Percentiles rank a stretch among this genome's conserved stretches.
Evolutionary conservation across 2,329 filamentous ascomycete species (phyloP).

Genomic region (Microascus cirrosus): DNA sequence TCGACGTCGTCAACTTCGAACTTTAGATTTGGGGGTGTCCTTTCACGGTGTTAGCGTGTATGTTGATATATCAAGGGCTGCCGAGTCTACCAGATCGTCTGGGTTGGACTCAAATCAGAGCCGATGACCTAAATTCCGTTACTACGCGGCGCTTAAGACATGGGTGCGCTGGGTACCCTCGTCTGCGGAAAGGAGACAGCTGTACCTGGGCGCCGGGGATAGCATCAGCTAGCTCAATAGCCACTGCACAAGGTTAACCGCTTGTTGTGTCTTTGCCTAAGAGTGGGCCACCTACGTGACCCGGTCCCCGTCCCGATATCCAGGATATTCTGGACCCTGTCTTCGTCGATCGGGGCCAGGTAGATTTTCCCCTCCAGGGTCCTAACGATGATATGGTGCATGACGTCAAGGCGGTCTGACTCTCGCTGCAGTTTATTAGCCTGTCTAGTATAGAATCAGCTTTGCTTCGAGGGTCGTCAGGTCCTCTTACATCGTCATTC

Average conservation of each 20-base stretch:
- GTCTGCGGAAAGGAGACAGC: not conserved
- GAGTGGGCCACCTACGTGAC: slow-evolving; percentile 7
- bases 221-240: slow-evolving; percentile 28
- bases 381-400: slow-evolving; percentile 38
- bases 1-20: slow-evolving; percentile 17
- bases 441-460: not conserved
- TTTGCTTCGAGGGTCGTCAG: not conserved
- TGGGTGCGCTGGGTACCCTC: not conserved
- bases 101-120: slow-evolving; percentile 14
- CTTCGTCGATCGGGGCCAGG: slow-evolving; percentile 7
- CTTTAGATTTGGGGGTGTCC: slow-evolving; percentile 13
- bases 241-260: slow-evolving; percentile 14
- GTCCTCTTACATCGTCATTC: not conserved
- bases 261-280: not conserved
- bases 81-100: slow-evolving; percentile 9
- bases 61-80: not conserved
- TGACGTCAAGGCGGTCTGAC: slow-evolving; percentile 39
- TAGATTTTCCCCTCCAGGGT: slow-evolving; percentile 29
- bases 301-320: slow-evolving; percentile 15
- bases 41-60: slow-evolving; percentile 9
- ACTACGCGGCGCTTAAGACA: not conserved
- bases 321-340: slow-evolving; percentile 11
- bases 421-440: slow-evolving; percentile 18
- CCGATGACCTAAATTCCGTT: slow-evolving; percentile 9
- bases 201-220: slow-evolving; percentile 11